phyloP scores from a whole-genome alignment of 768 basidiomycete genomes.

The Xanthoconium purpureum region DNA sequence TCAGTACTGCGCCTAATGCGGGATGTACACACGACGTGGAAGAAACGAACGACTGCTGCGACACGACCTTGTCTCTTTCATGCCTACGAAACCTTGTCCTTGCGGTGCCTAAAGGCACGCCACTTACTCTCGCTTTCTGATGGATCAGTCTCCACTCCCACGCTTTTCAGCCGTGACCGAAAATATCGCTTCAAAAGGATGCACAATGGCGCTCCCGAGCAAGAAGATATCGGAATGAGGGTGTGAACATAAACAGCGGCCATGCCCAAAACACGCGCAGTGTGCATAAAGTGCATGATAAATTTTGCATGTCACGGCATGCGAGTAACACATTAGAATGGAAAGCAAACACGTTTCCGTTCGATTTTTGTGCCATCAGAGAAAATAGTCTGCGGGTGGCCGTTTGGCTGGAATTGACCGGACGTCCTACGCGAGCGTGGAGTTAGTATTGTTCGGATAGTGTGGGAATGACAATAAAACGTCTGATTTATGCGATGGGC shows the following conservation, averaged over 20 bases:
- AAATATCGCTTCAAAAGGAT: constrained; percentile 1
- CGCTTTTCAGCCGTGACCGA: constrained; percentile 15
- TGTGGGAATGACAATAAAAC: background rate
- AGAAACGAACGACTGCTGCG: background rate
- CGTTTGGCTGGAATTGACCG: constrained; percentile 79
- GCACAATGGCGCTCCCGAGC: constrained; percentile 23
- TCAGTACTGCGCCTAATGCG: constrained; percentile 2
- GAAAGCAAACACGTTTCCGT: constrained; percentile 11
- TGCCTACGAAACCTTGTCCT: constrained; percentile 27
- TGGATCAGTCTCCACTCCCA: constrained; percentile 20
- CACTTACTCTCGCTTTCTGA: constrained; percentile 12
- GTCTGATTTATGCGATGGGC: constrained; percentile 1
- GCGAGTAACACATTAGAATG: constrained; percentile 11
- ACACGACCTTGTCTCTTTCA: constrained; percentile 9
- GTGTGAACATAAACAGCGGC: constrained; percentile 16
- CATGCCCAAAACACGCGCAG: constrained; percentile 31
- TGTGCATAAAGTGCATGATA: constrained; percentile 6
- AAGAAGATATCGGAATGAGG: constrained; percentile 16
- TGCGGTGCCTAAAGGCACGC: constrained; percentile 30
- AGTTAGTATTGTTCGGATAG: background rate
- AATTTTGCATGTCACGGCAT: constrained; percentile 21
- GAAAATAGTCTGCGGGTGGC: constrained; percentile 85
- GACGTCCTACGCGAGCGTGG: constrained; percentile 54
- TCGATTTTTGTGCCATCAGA: constrained; percentile 38
- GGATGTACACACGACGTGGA: constrained; percentile 2